Evolutionary conservation across 768 basidiomycete species (phyloP).

Genomic region (Termitomyces sp.): DNA sequence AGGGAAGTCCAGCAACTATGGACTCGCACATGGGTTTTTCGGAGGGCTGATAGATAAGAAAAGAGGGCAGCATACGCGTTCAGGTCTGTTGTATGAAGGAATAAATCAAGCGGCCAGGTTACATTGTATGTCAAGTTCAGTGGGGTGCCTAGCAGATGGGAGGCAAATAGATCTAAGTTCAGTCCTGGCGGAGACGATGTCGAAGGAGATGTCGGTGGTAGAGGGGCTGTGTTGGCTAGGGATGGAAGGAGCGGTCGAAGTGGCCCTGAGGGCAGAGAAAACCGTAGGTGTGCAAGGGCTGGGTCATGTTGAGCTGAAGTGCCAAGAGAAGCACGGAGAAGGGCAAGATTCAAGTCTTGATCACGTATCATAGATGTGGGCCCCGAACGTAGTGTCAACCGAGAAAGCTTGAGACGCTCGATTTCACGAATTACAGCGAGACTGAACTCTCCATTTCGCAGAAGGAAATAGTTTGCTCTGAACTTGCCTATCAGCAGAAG

Average conservation of each 20-base stretch:
- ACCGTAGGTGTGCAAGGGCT: constrained; percentile 67
- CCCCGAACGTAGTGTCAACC: constrained; percentile 64
- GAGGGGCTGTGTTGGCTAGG: constrained; percentile 36
- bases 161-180: constrained; percentile 58
- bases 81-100: constrained; percentile 75
- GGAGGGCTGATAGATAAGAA: constrained; percentile 77
- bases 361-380: constrained; percentile 79
- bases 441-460: constrained; percentile 86
- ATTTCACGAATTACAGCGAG: constrained; percentile 84
- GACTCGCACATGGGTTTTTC: constrained; percentile 79
- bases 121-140: constrained; percentile 67
- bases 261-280: constrained; percentile 78
- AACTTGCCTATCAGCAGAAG: constrained; percentile 6
- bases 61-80: constrained; percentile 74
- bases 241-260: constrained; percentile 79
- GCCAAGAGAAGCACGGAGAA: constrained; percentile 84
- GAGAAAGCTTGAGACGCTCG: constrained; percentile 76
- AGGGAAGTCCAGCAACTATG: constrained; percentile 83
- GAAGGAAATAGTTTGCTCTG: constrained; percentile 85
- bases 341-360: constrained; percentile 83
- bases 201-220: constrained; percentile 32
- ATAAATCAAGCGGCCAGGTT: constrained; percentile 87
- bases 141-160: constrained; percentile 77
- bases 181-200: constrained; percentile 25
- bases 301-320: constrained; percentile 87